Evolutionary conservation across 225 moss, liverwort and hornwort species (phyloP), one percentile per base, ranked within the genome.

Genomic region (Thuidium tamariscinum): DNA sequence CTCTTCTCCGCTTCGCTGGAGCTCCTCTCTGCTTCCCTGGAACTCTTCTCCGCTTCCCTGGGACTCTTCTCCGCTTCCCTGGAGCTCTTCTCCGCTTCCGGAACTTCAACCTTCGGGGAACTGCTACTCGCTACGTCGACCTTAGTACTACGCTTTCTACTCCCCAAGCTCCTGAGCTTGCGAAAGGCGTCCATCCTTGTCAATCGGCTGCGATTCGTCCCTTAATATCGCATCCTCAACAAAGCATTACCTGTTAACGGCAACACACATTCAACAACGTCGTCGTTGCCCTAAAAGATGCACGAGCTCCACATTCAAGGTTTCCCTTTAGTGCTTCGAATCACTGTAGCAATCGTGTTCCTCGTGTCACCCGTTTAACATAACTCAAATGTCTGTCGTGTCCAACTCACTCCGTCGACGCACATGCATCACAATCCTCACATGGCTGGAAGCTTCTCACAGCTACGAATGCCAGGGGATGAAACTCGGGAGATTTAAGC

Each of bases 111-210:
- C 77, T 84, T 84, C 65, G 85, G 89, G 20, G 88, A 69, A 81
- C 90, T 88, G 77, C 90, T 90, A 81, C 81, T 85, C 79, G 82
- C 60, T 29, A 41, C 61, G 62, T 87, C 92, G 10, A 62, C 46
- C 55, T 88, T 91, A n/a, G n/a, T 8, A 13, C 71, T 83, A 65
- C 85, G 89, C 61, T 59, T 88, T 84, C 80, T 80, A 62, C 91
- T 89, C 78, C 91, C 91, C 89, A 91, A 76, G 82, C 88, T 91
- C 61, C 91, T 88, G 68, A 92, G 88, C 86, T 92, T 91, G 51
- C 92, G 91, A 91, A 92, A n/a, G 74, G 89, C 82, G 42, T 92
- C 91, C 92, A 92, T 92, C 76, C 41, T 73, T 78, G 68, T 74
- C 72, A 82, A 79, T 70, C 63, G 56, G 64, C 71, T 81, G 80